A percentile compares a stretch with the other conserved stretches of the same genome.
Evolutionary conservation across 2,329 filamentous ascomycete species (phyloP).

Genomic region (Stemphylium vesicarium): DNA sequence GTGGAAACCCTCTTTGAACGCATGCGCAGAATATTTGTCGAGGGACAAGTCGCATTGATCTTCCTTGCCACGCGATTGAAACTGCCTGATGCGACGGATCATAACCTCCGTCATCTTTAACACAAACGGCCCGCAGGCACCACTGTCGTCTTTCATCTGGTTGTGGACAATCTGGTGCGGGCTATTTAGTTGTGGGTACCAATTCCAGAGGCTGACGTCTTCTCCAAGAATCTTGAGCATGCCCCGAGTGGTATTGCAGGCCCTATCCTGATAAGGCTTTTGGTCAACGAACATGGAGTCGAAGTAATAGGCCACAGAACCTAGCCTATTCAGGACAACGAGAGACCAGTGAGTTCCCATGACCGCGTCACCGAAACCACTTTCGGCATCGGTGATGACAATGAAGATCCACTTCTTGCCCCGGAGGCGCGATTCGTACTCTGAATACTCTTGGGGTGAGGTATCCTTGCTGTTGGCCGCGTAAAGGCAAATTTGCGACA

Average conservation of each 20-base stretch:
- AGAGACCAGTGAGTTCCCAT: constrained; percentile 35
- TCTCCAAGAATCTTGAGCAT: constrained; percentile 23
- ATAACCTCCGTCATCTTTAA: constrained; percentile 18
- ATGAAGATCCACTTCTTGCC: constrained; percentile 34
- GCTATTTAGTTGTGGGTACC: not conserved
- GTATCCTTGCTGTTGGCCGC: constrained; percentile 4
- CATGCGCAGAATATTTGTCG: not conserved
- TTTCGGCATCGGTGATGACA: constrained; percentile 31
- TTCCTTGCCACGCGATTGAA: not conserved
- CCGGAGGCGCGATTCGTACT: constrained; percentile 14
- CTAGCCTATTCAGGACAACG: constrained; percentile 19
- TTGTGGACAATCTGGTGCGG: constrained; percentile 25
- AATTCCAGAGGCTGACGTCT: constrained; percentile 2
- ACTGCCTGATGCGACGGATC: not conserved
- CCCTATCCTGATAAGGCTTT: not conserved
- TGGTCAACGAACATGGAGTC: constrained; percentile 19
- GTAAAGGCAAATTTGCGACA: constrained; percentile 19
- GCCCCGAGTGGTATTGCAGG: constrained; percentile 1
- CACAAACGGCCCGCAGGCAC: constrained; percentile 32
- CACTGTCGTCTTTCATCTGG: constrained; percentile 11
- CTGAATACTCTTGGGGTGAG: constrained; percentile 7
- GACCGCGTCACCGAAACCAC: not conserved
- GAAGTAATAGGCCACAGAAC: constrained; percentile 19
- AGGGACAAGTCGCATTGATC: not conserved
- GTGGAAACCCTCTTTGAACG: constrained; percentile 8